Base-by-base conservation (phyloP, 2,329 filamentous ascomycete genomes). In the Colletotrichum echinochloae region DNA sequence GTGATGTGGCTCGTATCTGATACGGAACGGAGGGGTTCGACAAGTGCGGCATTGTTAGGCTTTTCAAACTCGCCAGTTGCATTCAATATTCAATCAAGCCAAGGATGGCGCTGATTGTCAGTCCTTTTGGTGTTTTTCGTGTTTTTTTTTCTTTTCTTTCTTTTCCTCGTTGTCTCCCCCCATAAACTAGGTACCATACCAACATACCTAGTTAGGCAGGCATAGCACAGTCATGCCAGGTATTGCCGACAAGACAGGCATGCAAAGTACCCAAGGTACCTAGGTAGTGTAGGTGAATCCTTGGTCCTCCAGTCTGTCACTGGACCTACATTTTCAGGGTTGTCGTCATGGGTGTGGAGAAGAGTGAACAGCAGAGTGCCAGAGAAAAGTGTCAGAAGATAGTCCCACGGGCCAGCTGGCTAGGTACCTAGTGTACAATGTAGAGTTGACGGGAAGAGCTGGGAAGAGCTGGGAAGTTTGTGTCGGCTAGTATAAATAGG, bases 271-370 rank as follows among this genome's bases (percentile, higher is more conserved):
- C n/a, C n/a, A n/a, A n/a, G n/a, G n/a, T 20, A 41, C 2, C 0
- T 37, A 37, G 35, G 35, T 37, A 37, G 35, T 12, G 12, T 37
- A n/a, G n/a, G n/a, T n/a, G n/a, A n/a, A n/a, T n/a, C n/a, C n/a
- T n/a, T n/a, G n/a, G n/a, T n/a, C n/a, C n/a, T n/a, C n/a, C n/a
- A n/a, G n/a, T n/a, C n/a, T n/a, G n/a, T n/a, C n/a, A n/a, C n/a
- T n/a, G 41, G 57, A 16, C 28, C 65, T 35, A 52, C 33, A 20
- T 55, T 51, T 46, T n/a, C 65, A 59, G 35, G 60, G 5, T 65
- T 68, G 65, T 68, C 60, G 44, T 68, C 65, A 65, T 65, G 41
- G n/a, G 60, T 52, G 60, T 65, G 65, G 60, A 65, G 60, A 30
- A 28, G 18, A 26, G 51, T 18, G 6, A 41, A 16, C 39, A 9